These are phyloP conservation scores for Podila verticillata DNA, from an alignment of 192 early-diverging fungal genomes.

Conservation along the genomic window DNA sequence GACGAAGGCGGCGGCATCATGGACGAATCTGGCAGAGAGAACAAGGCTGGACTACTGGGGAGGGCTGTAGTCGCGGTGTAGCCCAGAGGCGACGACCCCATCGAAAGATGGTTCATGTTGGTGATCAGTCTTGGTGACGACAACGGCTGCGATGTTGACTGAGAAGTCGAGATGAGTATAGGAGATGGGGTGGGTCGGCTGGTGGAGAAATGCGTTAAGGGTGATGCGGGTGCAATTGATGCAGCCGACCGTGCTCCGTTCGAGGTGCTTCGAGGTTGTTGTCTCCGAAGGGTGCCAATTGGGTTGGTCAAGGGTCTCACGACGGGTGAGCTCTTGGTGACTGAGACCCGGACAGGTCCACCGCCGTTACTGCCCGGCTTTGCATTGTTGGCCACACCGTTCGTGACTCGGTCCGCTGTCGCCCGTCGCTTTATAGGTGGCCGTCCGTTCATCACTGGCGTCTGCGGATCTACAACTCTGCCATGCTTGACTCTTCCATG, in stretches of 20 bases:
- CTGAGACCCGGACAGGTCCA: slow-evolving; percentile 5
- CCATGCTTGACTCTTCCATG: slow-evolving; percentile 30
- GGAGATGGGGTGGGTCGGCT: slow-evolving; percentile 21
- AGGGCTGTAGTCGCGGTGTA: not conserved
- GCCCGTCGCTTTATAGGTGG: slow-evolving; percentile 33
- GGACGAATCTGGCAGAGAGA: slow-evolving; percentile 33
- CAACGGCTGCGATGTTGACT: slow-evolving; percentile 19
- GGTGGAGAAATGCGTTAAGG: slow-evolving; percentile 11
- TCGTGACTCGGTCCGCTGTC: slow-evolving; percentile 17
- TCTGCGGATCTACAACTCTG: not conserved
- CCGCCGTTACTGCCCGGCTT: not conserved
- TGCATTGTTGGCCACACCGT: not conserved
- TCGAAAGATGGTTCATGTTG: slow-evolving; percentile 40
- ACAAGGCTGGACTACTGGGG: slow-evolving; percentile 19
- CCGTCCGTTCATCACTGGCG: slow-evolving; percentile 15
- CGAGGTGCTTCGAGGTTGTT: slow-evolving; percentile 2
- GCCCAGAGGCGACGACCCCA: slow-evolving; percentile 18
- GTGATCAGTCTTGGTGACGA: slow-evolving; percentile 29
- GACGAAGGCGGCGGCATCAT: slow-evolving; percentile 33
- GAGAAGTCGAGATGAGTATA: slow-evolving; percentile 23
- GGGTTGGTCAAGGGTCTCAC: slow-evolving; percentile 8
- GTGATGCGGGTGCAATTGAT: slow-evolving; percentile 6
- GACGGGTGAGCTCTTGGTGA: slow-evolving; percentile 32
- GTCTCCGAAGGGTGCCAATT: slow-evolving; percentile 8
- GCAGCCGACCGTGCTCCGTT: not conserved